A percentile compares a stretch with the other conserved stretches of the same genome.
These are phyloP conservation scores for Umbelopsis sp. DNA, from an alignment of 192 early-diverging fungal genomes.

Conservation along the genomic window DNA sequence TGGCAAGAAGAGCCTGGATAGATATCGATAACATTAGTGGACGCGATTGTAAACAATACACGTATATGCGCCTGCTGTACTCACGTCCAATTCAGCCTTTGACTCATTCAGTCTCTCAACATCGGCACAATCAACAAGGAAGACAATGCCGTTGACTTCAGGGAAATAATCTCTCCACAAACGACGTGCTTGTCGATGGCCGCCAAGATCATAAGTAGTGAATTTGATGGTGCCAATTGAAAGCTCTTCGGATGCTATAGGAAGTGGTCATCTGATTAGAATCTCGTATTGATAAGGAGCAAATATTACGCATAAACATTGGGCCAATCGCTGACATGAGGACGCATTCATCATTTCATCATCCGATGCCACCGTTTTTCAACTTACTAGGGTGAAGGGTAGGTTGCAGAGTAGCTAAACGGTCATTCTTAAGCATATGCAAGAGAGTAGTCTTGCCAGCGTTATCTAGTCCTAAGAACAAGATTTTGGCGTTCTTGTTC, in stretches of 20 bases:
- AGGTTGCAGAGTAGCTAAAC: slow-evolving; percentile 90
- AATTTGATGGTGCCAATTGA: slow-evolving; percentile 96
- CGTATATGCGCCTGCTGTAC: background rate
- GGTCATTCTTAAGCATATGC: slow-evolving; percentile 99
- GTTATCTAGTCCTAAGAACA: slow-evolving; percentile 97
- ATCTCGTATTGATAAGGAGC: background rate
- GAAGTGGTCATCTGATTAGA: background rate
- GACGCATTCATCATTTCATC: too few relatives aligned
- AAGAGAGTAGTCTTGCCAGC: slow-evolving; percentile 95
- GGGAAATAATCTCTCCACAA: slow-evolving; percentile 99
- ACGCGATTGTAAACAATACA: background rate
- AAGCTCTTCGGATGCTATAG: slow-evolving; percentile 92
- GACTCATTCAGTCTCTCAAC: slow-evolving; percentile 81
- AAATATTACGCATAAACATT: too few relatives aligned
- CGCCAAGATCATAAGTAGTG: slow-evolving; percentile 98
- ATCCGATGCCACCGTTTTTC: too few relatives aligned
- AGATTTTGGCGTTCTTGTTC: slow-evolving; percentile 99
- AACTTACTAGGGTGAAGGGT: slow-evolving; percentile 96
- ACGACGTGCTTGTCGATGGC: slow-evolving; percentile 94
- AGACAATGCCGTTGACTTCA: slow-evolving; percentile 97
- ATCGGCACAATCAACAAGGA: slow-evolving; percentile 94
- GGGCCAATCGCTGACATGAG: too few relatives aligned
- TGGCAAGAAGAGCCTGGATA: slow-evolving; percentile 78
- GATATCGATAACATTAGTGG: background rate
- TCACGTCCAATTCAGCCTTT: slow-evolving; percentile 94